Evolutionary conservation across 768 basidiomycete species (phyloP).

Genomic region (Russula earlei): DNA sequence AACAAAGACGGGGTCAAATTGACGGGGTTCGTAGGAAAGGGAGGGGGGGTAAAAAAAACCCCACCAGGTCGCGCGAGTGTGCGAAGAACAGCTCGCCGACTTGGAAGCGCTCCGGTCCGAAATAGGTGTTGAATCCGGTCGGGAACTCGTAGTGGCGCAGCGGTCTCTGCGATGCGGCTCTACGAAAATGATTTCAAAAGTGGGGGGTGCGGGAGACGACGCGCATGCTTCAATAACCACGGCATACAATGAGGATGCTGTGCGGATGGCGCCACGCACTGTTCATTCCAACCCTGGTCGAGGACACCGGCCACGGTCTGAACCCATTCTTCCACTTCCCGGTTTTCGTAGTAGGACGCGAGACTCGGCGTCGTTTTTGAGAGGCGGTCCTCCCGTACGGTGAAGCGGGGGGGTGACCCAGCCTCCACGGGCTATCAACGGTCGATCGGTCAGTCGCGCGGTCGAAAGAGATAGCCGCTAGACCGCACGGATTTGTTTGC

Average conservation of each 20-base stretch:
- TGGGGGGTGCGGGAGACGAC: background rate
- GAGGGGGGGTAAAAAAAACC: background rate
- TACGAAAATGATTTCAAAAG: slow-evolving; percentile 23
- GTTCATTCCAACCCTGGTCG: slow-evolving; percentile 83
- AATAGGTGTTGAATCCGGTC: slow-evolving; percentile 80
- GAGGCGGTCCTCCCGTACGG: slow-evolving; percentile 66
- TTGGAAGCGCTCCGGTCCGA: slow-evolving; percentile 70
- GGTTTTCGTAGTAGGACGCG: slow-evolving; percentile 66
- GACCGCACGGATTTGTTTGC: slow-evolving; percentile 63
- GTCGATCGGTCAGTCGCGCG: background rate
- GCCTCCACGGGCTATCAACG: slow-evolving; percentile 63
- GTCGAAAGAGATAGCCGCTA: no score
- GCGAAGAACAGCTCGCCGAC: slow-evolving; percentile 88
- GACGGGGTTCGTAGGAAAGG: background rate
- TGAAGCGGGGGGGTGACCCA: slow-evolving; percentile 51
- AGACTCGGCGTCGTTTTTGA: slow-evolving; percentile 71
- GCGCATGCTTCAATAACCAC: no score
- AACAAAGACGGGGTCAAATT: no score
- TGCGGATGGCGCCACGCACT: slow-evolving; percentile 39
- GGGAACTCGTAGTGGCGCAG: slow-evolving; percentile 87
- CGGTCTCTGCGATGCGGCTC: slow-evolving; percentile 47
- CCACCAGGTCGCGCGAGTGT: slow-evolving; percentile 38
- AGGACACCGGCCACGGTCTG: slow-evolving; percentile 82
- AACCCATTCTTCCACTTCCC: slow-evolving; percentile 91
- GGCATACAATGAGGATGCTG: no score